Percentiles rank a stretch among this genome's conserved stretches.
Evolutionary conservation across 192 early-diverging fungal genomes (phyloP).

Genomic region (Coemansia sp.): DNA sequence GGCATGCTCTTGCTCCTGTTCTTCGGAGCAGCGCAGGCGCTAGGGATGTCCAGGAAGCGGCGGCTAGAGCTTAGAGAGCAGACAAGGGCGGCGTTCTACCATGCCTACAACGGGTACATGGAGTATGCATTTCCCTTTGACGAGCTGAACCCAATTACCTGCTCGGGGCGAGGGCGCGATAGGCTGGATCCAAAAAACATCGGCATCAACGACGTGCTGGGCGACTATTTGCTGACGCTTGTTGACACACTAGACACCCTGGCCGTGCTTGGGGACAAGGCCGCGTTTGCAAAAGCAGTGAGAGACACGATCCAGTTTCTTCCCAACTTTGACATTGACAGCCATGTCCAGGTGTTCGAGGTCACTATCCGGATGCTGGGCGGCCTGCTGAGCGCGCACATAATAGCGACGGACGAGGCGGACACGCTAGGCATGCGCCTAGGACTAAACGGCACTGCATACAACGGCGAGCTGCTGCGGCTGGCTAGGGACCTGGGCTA

Average conservation of each 20-base stretch:
- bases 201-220: conserved; percentile 87
- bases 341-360: conserved; percentile 93
- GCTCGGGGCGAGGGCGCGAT: conserved; percentile 72
- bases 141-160: conserved; percentile 85
- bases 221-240: conserved; percentile 90
- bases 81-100: conserved; percentile 60
- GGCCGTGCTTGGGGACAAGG: conserved; percentile 67
- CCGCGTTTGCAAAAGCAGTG: conserved; percentile 65
- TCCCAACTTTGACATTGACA: conserved; percentile 72
- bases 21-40: conserved; percentile 10
- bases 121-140: conserved; percentile 84
- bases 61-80: conserved; percentile 27
- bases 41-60: conserved; percentile 36
- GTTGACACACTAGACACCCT: conserved; percentile 89
- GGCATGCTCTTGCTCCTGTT: conserved; percentile 10
- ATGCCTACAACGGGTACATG: conserved; percentile 79
- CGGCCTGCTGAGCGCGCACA: conserved; percentile 83
- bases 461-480: conserved; percentile 74
- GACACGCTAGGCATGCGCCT: conserved; percentile 58
- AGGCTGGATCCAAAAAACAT: conserved; percentile 56
- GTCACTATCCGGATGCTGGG: conserved; percentile 89
- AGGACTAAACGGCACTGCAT: conserved; percentile 41
- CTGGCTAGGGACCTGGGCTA: conserved; percentile 79
- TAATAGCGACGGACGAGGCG: conserved; percentile 68
- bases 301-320: conserved; percentile 61